Conservation (phyloP, 805 yeast genomes). For the Ogataea trehaloabstinens region DNA sequence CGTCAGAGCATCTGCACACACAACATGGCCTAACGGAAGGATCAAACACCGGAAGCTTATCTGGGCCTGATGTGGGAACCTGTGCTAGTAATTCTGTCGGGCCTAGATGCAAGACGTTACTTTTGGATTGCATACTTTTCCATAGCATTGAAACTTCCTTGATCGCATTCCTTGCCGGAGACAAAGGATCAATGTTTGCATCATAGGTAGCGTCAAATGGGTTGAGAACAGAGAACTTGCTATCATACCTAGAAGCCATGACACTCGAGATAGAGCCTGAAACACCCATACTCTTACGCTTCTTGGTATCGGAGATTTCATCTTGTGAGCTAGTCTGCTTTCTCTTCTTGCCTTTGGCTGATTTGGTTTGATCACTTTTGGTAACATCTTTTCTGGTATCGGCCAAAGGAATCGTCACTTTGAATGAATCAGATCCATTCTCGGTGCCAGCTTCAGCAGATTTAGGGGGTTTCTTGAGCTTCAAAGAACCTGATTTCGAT, state of each 20-base stretch:
- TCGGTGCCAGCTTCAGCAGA: neutral
- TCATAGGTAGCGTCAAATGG: conserved; percentile 17
- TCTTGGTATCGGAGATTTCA: neutral
- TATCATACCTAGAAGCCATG: conserved; percentile 23
- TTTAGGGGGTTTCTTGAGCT: conserved; percentile 10
- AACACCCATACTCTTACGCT: neutral
- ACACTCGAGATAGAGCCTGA: conserved; percentile 3
- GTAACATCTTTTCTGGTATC: conserved; percentile 11
- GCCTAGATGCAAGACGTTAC: conserved; percentile 10
- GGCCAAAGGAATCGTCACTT: conserved; percentile 18
- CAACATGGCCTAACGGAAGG: conserved; percentile 45
- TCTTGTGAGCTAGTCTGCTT: neutral
- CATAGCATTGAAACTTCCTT: conserved; percentile 21
- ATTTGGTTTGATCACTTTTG: conserved; percentile 4
- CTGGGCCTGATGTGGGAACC: conserved; percentile 3
- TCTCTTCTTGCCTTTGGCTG: conserved; percentile 7
- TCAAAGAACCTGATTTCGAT: conserved; percentile 9
- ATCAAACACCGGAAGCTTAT: conserved; percentile 19
- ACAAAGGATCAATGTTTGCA: conserved; percentile 12
- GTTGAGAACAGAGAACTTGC: conserved; percentile 24
- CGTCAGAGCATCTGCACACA: conserved; percentile 43
- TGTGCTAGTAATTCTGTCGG: neutral
- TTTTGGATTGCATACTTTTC: conserved; percentile 17
- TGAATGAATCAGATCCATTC: conserved; percentile 11
- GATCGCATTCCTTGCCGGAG: conserved; percentile 21